phyloP scores from a whole-genome alignment of 2,329 filamentous ascomycete species.

The Fusarium nematophilum region DNA sequence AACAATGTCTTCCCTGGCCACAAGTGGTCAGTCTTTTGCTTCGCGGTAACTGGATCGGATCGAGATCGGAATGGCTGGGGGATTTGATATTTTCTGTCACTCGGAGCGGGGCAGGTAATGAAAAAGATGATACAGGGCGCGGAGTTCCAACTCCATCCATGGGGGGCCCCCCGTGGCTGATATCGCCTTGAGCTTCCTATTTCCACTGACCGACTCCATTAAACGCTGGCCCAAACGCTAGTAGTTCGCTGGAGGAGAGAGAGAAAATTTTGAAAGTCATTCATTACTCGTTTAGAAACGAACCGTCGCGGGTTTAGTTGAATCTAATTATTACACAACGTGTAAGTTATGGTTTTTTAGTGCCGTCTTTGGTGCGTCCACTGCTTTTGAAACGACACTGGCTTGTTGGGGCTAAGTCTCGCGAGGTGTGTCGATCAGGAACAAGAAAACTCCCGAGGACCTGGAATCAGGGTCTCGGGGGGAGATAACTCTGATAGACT shows the following conservation, averaged over 20 bases:
- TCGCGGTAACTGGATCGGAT: not conserved
- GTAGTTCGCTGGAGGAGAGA: too few species aligned
- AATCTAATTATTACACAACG: conserved; percentile 14
- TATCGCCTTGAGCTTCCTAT: not conserved
- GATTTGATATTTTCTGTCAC: too few species aligned
- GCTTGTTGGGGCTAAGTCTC: too few species aligned
- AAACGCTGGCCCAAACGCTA: conserved; percentile 1
- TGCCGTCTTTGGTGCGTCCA: too few species aligned
- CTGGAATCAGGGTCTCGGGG: not conserved
- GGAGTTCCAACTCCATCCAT: conserved; percentile 5
- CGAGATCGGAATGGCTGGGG: not conserved
- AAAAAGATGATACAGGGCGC: too few species aligned
- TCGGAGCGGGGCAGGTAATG: too few species aligned
- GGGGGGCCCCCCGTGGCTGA: not conserved
- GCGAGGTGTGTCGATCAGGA: conserved; percentile 25
- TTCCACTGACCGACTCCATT: not conserved
- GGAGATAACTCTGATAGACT: conserved; percentile 3
- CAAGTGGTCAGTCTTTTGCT: not conserved
- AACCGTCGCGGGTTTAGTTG: conserved; percentile 13
- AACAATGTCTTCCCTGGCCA: not conserved
- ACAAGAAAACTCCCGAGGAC: conserved; percentile 1
- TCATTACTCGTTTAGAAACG: conserved; percentile 16
- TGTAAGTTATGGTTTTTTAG: too few species aligned
- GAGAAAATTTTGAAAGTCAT: too few species aligned
- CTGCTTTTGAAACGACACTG: too few species aligned